phyloP scores from a whole-genome alignment of 345 rosid genomes.

The Jatropha curcas region DNA sequence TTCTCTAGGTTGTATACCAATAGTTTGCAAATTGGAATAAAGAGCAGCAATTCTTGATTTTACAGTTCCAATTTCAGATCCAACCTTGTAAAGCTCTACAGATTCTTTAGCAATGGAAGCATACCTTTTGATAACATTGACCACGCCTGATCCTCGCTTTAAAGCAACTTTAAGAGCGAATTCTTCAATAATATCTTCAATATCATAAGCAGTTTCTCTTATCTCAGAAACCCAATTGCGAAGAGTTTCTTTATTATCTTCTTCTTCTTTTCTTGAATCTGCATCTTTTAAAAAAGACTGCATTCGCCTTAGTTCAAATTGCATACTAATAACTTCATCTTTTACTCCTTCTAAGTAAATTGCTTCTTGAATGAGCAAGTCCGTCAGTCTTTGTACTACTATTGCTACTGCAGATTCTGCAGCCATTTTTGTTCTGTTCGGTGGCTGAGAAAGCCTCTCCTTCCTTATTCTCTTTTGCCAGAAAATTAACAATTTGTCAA shows the following conservation, averaged over 20 bases:
- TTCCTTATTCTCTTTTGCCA: no score
- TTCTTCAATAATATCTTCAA: constrained; percentile 13
- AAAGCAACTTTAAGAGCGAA: constrained; percentile 13
- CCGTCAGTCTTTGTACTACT: constrained; percentile 28
- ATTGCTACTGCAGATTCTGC: constrained; percentile 34
- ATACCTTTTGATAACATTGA: constrained; percentile 1
- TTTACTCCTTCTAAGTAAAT: constrained; percentile 25
- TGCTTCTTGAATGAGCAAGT: constrained; percentile 31
- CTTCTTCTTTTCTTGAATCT: constrained; percentile 33
- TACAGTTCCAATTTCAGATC: constrained; percentile 27
- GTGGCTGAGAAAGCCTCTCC: neutral
- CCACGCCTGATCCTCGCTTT: constrained; percentile 8
- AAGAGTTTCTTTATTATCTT: constrained; percentile 20
- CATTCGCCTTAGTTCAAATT: constrained; percentile 27
- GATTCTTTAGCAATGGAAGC: constrained; percentile 5
- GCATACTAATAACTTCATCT: constrained; percentile 20
- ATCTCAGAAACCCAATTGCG: constrained; percentile 28
- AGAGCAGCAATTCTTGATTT: constrained; percentile 36
- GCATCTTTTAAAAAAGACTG: constrained; percentile 41
- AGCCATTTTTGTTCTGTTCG: constrained; percentile 33
- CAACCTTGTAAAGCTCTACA: constrained; percentile 21
- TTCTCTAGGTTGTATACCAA: constrained; percentile 33
- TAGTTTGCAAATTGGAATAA: constrained; percentile 33
- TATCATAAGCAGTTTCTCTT: constrained; percentile 27
- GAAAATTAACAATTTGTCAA: no score